Evolutionary conservation across 768 basidiomycete genomes (phyloP).

Genomic region (Pholiota microspora): DNA sequence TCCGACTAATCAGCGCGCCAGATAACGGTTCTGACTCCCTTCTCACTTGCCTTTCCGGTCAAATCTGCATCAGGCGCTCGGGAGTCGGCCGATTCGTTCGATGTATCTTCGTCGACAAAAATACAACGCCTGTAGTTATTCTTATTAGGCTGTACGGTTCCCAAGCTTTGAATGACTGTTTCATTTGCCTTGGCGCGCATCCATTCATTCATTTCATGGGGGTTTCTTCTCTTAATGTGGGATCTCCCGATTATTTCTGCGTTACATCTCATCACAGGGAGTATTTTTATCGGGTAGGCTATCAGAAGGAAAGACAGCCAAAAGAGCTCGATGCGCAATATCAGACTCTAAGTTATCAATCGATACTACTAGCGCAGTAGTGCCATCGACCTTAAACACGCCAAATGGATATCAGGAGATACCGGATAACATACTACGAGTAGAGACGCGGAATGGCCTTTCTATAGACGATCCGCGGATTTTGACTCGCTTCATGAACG

Average conservation of each 20-base stretch:
- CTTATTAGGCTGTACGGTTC: neutral
- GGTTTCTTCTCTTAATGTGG: neutral
- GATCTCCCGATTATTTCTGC: neutral
- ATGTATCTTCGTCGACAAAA: neutral
- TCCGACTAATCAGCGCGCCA: constrained; percentile 16
- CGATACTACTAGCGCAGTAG: too few species aligned
- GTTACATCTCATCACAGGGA: neutral
- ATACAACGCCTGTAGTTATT: neutral
- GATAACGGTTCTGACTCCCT: constrained; percentile 2
- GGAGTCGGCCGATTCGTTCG: neutral
- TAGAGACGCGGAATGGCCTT: too few species aligned
- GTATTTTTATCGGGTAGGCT: neutral
- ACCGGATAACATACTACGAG: neutral
- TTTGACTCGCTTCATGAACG: neutral
- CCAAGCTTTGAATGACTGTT: neutral
- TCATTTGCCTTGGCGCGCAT: neutral
- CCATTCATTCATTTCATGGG: neutral
- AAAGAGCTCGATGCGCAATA: too few species aligned
- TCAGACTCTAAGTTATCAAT: too few species aligned
- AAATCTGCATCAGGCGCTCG: neutral
- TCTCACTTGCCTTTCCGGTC: neutral
- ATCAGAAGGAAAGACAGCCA: too few species aligned
- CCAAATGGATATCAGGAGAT: neutral
- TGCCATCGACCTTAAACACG: too few species aligned
- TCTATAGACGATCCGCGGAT: neutral